Percentiles rank a stretch among this genome's conserved stretches.
Evolutionary conservation across 805 yeast genomes (phyloP).

Genomic region (Jamesozyma spencerorum): DNA sequence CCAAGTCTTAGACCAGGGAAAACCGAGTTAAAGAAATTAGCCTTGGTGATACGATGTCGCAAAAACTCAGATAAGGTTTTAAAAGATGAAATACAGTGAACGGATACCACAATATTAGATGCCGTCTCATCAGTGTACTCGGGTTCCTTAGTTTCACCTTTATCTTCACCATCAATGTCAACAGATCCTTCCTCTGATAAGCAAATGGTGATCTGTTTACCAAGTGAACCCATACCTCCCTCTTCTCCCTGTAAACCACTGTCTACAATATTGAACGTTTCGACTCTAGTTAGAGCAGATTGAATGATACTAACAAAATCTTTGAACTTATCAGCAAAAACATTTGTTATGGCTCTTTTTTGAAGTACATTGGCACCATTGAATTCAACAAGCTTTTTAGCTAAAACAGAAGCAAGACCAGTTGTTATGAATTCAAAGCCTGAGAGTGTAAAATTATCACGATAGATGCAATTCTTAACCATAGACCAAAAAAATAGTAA

Average conservation of each 20-base stretch:
- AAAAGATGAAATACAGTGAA: slow-evolving; percentile 48
- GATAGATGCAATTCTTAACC: slow-evolving; percentile 31
- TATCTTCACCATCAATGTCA: background rate
- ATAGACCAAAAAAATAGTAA: slow-evolving; percentile 33
- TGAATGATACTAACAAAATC: slow-evolving; percentile 52
- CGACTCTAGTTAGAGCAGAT: slow-evolving; percentile 64
- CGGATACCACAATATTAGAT: slow-evolving; percentile 29
- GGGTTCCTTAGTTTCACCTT: slow-evolving; percentile 1
- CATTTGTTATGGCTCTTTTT: slow-evolving; percentile 37
- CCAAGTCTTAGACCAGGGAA: slow-evolving; percentile 9
- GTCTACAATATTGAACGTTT: slow-evolving; percentile 53
- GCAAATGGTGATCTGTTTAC: slow-evolving; percentile 58
- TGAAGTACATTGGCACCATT: background rate
- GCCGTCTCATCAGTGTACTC: slow-evolving; percentile 22
- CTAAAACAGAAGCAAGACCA: slow-evolving; percentile 41
- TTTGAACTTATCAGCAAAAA: slow-evolving; percentile 30
- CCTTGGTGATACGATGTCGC: slow-evolving; percentile 29
- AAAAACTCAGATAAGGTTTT: slow-evolving; percentile 38
- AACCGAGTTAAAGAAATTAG: slow-evolving; percentile 19
- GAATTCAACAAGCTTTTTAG: slow-evolving; percentile 3
- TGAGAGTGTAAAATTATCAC: slow-evolving; percentile 36
- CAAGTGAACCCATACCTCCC: slow-evolving; percentile 50
- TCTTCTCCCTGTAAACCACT: slow-evolving; percentile 33
- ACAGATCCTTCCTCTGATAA: slow-evolving; percentile 34
- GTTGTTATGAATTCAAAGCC: slow-evolving; percentile 70